Conservation (phyloP, 345 rosid species). For the Isatis tinctoria region DNA sequence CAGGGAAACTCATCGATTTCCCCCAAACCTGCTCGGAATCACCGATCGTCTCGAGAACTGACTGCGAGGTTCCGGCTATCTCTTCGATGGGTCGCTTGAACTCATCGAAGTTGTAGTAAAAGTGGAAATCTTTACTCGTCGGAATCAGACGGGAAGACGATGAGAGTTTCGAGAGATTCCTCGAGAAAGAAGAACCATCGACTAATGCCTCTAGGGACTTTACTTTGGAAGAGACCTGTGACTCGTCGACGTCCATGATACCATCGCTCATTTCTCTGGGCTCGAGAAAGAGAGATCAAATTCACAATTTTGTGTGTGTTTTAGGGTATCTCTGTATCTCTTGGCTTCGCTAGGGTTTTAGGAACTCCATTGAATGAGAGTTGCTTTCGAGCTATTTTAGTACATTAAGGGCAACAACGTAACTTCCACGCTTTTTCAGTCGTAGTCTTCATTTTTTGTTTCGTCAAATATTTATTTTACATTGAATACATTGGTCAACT, state of each 20-base stretch:
- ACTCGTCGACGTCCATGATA: conserved; percentile 32
- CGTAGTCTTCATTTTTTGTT: not conserved
- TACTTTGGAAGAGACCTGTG: conserved; percentile 22
- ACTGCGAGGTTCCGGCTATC: conserved; percentile 44
- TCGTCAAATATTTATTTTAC: no score
- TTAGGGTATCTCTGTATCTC: not conserved
- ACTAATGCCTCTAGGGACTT: conserved; percentile 39
- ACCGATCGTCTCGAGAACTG: conserved; percentile 55
- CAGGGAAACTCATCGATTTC: conserved; percentile 39
- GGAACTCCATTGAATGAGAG: not conserved
- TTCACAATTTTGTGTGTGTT: not conserved
- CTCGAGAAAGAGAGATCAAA: conserved; percentile 2
- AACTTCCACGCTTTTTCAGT: not conserved
- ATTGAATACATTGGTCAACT: no score
- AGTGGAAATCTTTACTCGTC: conserved; percentile 69
- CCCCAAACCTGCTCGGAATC: conserved; percentile 36
- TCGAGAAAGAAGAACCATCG: conserved; percentile 40
- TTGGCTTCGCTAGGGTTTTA: conserved; percentile 26
- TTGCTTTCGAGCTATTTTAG: not conserved
- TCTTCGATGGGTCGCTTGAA: conserved; percentile 55
- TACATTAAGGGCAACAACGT: not conserved
- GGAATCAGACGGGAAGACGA: conserved; percentile 62
- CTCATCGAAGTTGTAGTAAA: conserved; percentile 70
- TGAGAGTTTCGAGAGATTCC: conserved; percentile 54
- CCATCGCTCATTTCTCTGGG: conserved; percentile 19